A percentile compares a stretch with the other conserved stretches of the same genome.
These are phyloP conservation scores for Grammothele lineata DNA, from an alignment of 768 basidiomycete species.

Conservation along the genomic window DNA sequence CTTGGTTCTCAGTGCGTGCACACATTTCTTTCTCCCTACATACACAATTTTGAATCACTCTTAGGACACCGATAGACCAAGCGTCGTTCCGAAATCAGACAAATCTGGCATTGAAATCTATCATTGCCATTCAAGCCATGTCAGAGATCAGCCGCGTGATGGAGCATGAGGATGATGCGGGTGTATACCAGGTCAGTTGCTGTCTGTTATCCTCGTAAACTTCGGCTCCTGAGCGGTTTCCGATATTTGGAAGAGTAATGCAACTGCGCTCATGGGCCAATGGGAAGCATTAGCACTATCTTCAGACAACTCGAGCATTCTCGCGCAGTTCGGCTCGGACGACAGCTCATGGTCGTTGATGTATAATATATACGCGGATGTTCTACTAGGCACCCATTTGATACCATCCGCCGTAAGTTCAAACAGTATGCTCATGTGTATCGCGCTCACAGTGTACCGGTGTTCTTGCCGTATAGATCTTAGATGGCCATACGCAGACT, in stretches of 20 bases:
- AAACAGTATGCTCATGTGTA: background rate
- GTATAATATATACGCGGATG: slow-evolving; percentile 16
- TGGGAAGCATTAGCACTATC: slow-evolving; percentile 10
- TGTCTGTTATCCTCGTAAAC: too few relatives aligned
- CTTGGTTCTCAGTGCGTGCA: slow-evolving; percentile 4
- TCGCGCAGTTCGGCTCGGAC: slow-evolving; percentile 9
- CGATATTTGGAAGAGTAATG: too few relatives aligned
- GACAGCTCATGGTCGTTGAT: slow-evolving; percentile 12
- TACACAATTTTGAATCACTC: too few relatives aligned
- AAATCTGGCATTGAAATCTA: slow-evolving; percentile 60
- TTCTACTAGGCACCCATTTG: slow-evolving; percentile 6
- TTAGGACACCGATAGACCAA: background rate
- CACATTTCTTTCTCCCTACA: too few relatives aligned
- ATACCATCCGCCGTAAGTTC: slow-evolving; percentile 4
- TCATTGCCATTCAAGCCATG: slow-evolving; percentile 31
- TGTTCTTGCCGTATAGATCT: background rate
- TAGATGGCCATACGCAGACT: slow-evolving; percentile 6
- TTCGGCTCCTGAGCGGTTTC: too few relatives aligned
- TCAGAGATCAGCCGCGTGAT: background rate
- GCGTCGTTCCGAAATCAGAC: slow-evolving; percentile 51
- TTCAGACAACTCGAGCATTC: slow-evolving; percentile 1
- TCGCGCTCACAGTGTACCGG: too few relatives aligned
- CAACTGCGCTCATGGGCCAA: slow-evolving; percentile 2
- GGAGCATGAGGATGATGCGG: slow-evolving; percentile 51
- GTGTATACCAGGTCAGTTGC: background rate